Conservation (phyloP, 495 filamentous ascomycete species). For the Penicillium dipodomyicola region DNA sequence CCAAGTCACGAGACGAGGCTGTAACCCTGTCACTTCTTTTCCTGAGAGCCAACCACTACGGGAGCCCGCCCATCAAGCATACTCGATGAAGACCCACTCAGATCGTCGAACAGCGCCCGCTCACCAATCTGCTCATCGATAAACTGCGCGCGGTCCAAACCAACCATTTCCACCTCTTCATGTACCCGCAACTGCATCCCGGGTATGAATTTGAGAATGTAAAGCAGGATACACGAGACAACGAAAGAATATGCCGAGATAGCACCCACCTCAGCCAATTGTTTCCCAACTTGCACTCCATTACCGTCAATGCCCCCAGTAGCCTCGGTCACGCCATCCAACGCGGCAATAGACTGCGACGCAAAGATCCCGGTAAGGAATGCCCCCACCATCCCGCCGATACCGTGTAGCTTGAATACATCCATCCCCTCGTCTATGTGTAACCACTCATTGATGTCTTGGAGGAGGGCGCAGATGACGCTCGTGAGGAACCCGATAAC, state of each 20-base stretch:
- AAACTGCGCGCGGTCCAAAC: constrained; percentile 57
- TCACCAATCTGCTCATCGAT: constrained; percentile 59
- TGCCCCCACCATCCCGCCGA: constrained; percentile 60
- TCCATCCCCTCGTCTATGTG: constrained; percentile 61
- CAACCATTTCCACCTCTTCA: constrained; percentile 56
- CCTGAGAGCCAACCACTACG: constrained; percentile 15
- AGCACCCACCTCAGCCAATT: constrained; percentile 58
- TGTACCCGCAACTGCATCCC: constrained; percentile 54
- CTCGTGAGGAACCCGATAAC: constrained; percentile 59
- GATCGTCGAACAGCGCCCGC: constrained; percentile 31
- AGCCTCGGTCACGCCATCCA: constrained; percentile 49
- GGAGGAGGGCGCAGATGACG: constrained; percentile 47
- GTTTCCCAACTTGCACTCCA: constrained; percentile 56
- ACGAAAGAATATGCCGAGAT: constrained; percentile 56
- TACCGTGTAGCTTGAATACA: constrained; percentile 62
- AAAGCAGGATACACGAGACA: constrained; percentile 53
- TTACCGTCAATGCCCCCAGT: constrained; percentile 57
- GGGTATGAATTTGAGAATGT: constrained; percentile 57
- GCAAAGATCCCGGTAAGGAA: constrained; percentile 64
- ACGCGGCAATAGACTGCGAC: constrained; percentile 37
- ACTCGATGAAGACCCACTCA: constrained; percentile 22
- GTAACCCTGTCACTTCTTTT: constrained; percentile 10
- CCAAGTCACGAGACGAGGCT: neutral
- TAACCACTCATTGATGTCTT: constrained; percentile 57
- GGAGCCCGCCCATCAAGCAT: constrained; percentile 15